Base-by-base conservation (phyloP, 208 protist species). In the Trypanosoma lewisi region DNA sequence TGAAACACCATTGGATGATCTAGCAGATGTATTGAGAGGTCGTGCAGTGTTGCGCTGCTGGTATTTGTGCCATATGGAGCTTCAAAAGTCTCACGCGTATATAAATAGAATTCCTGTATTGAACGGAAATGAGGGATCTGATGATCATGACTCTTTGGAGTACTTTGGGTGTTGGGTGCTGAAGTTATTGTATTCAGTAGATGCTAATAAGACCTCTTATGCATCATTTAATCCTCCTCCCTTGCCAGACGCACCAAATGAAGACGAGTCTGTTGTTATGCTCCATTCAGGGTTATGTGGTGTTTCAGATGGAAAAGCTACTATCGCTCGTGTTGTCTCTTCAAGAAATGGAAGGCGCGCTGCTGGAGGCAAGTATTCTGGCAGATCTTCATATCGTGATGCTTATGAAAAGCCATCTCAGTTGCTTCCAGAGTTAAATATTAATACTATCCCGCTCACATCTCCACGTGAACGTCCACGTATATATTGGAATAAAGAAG, bases 41-140 rank as follows among this genome's bases (percentile, higher is more conserved):
- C 66, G 69, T 27, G 70, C 75, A 9, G 72, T 77, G 21, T 70
- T 91, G 63, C 64, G 83, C 62, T 86, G 75, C 69, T 88, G 80
- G 71, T 71, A 70, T 51, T 57, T 70, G 37, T 87, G 73, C 51
- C 69, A 79, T n/a, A 49, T 70, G 9, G 68, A 68, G 6, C 76
- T 59, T 12, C 62, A 77, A 48, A 60, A 60, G 34, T 37, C 39
- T 11, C 53, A 78, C 2, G 1, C 14, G 5, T 11, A 23, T 36
- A 45, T 8, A 42, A 50, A 34, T 2, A 25, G 28, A 31, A 3
- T 8, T 45, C 17, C 49, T 51, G 17, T 16, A 39, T 21, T 25
- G 28, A 4, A 41, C 21, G 28, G 27, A 19, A 11, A 52, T 62
- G 25, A 51, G n/a, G 25, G 58, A 14, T 23, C n/a, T 11, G 21